These are phyloP conservation scores for Pyricularia sp. DNA, from an alignment of 2,329 filamentous ascomycete genomes.

Conservation along the genomic window DNA sequence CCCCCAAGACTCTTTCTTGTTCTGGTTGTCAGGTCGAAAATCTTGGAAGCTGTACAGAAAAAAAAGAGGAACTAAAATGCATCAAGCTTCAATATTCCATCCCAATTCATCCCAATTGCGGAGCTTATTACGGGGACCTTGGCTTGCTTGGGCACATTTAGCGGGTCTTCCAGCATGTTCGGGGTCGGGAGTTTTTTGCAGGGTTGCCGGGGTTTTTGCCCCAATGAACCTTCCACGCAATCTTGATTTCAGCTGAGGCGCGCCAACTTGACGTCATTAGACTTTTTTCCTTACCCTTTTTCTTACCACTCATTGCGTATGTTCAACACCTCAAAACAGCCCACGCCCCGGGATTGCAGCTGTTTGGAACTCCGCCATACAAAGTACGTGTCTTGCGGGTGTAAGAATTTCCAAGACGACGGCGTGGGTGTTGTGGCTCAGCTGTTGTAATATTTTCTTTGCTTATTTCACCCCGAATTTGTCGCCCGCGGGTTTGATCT, in stretches of 20 bases:
- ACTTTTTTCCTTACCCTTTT: background rate
- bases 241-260: background rate
- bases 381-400: background rate
- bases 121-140: background rate
- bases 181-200: background rate
- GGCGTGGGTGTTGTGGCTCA: background rate
- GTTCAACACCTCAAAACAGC: background rate
- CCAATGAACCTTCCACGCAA: background rate
- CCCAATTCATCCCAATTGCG: background rate
- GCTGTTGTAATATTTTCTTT: background rate
- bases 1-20: background rate
- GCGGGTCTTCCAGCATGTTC: background rate
- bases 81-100: background rate
- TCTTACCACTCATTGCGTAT: background rate
- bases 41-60: background rate
- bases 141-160: background rate
- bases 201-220: background rate
- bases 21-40: background rate
- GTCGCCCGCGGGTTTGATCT: background rate
- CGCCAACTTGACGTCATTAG: background rate
- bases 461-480: background rate
- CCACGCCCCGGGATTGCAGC: background rate
- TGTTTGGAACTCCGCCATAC: background rate
- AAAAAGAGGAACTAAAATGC: background rate
- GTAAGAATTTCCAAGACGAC: background rate